Evolutionary conservation across 2,329 filamentous ascomycete species (phyloP).

Genomic region (Bipolaris cookei): DNA sequence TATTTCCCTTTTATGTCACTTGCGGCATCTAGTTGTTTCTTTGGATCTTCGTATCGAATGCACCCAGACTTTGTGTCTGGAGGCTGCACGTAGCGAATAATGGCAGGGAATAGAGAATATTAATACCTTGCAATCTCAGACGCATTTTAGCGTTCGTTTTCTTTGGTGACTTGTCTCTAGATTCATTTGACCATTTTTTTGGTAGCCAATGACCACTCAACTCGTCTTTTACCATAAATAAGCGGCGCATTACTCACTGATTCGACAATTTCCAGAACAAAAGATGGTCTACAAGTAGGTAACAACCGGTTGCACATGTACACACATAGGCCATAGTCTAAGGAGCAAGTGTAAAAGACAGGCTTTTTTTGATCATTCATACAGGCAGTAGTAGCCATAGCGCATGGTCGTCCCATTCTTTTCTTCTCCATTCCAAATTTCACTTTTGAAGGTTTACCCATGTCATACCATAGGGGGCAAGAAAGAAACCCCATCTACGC

Average conservation of each 20-base stretch:
- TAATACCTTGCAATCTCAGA: slow-evolving; percentile 26
- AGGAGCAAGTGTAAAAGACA: neutral
- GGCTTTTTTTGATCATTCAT: neutral
- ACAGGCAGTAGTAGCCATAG: neutral
- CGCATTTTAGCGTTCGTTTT: neutral
- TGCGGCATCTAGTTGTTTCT: slow-evolving; percentile 11
- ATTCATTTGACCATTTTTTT: neutral
- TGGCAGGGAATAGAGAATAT: slow-evolving; percentile 2
- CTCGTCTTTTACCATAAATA: no score
- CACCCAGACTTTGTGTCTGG: slow-evolving; percentile 3
- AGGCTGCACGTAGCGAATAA: neutral
- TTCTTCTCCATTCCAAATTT: neutral
- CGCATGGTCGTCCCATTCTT: neutral
- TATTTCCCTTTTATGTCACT: slow-evolving; percentile 14
- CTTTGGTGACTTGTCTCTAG: neutral
- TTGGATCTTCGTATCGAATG: slow-evolving; percentile 10
- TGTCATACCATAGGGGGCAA: neutral
- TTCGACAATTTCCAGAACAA: no score
- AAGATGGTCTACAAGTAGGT: no score
- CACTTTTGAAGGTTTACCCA: neutral
- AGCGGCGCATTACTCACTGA: neutral
- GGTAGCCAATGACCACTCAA: no score
- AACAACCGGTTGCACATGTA: no score
- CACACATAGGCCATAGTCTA: no score
- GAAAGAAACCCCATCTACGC: neutral